phyloP scores from a whole-genome alignment of 345 rosid genomes.

The Reutealis trisperma region DNA sequence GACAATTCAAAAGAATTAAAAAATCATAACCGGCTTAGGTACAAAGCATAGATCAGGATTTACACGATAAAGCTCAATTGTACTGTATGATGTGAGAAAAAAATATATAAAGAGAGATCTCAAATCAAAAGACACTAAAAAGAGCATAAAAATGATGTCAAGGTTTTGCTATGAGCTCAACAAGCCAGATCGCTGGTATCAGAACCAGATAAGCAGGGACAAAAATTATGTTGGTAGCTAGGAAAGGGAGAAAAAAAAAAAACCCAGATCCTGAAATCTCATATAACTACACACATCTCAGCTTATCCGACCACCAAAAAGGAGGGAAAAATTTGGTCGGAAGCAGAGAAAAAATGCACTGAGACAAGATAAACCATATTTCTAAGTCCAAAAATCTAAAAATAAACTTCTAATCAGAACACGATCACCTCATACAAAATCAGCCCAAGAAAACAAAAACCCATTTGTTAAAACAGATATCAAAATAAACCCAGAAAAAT shows the following conservation, averaged over 20 bases:
- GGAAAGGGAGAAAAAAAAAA: neutral
- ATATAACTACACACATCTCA: neutral
- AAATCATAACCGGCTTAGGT: neutral
- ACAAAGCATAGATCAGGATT: conserved; percentile 20
- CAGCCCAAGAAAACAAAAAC: neutral
- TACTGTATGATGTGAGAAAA: neutral
- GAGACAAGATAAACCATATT: neutral
- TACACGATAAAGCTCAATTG: neutral
- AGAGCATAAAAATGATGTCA: neutral
- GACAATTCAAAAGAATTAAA: neutral
- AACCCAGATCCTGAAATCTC: neutral
- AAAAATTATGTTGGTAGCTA: neutral
- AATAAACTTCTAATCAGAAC: neutral
- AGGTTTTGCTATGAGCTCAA: neutral
- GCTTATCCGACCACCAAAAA: neutral
- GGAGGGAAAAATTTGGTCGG: no score
- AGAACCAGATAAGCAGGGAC: neutral
- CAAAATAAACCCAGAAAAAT: neutral
- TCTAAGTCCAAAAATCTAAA: neutral
- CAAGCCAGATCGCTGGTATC: conserved; percentile 5
- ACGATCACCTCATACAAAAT: neutral
- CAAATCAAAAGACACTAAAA: conserved; percentile 18
- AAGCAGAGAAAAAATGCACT: neutral
- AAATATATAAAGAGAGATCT: neutral
- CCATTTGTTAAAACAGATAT: neutral